Evolutionary conservation across 2,329 filamentous ascomycete species (phyloP).

Genomic region (Elsinoe batatas): DNA sequence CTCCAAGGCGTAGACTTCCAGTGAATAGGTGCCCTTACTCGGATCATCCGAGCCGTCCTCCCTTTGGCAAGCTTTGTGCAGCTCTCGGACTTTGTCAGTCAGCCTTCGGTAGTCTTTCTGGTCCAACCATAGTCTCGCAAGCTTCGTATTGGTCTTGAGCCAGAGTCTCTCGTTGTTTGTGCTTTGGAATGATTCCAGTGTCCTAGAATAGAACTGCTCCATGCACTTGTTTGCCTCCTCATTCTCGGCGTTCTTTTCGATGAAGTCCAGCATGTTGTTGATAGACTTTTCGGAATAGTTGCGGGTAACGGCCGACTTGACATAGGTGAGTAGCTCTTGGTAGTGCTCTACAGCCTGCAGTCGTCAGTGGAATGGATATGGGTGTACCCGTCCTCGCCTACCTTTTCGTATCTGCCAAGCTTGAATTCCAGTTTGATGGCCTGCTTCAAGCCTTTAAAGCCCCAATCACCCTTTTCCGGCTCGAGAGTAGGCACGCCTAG

Average conservation of each 20-base stretch:
- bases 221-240: constrained; percentile 68
- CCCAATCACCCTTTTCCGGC: constrained; percentile 92
- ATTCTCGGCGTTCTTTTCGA: constrained; percentile 76
- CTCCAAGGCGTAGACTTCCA: constrained; percentile 93
- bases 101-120: constrained; percentile 77
- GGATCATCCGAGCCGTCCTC: constrained; percentile 83
- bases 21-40: constrained; percentile 89
- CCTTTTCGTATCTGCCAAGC: constrained; percentile 77
- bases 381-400: constrained; percentile 28
- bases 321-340: constrained; percentile 88
- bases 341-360: constrained; percentile 80
- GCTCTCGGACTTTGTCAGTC: constrained; percentile 72
- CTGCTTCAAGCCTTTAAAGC: constrained; percentile 96
- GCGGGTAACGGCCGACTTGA: constrained; percentile 90
- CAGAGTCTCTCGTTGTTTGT: constrained; percentile 96
- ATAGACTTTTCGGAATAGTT: constrained; percentile 99
- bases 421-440: constrained; percentile 96
- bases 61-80: constrained; percentile 80
- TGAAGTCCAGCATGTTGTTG: constrained; percentile 97
- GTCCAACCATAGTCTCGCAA: constrained; percentile 82
- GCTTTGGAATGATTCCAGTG: constrained; percentile 86
- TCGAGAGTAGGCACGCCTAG: constrained; percentile 77
- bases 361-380: constrained; percentile 19
- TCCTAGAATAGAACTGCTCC: constrained; percentile 91
- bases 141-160: constrained; percentile 97